Conservation (phyloP, 257 asterid genomes). For the Solanum sitiens region DNA sequence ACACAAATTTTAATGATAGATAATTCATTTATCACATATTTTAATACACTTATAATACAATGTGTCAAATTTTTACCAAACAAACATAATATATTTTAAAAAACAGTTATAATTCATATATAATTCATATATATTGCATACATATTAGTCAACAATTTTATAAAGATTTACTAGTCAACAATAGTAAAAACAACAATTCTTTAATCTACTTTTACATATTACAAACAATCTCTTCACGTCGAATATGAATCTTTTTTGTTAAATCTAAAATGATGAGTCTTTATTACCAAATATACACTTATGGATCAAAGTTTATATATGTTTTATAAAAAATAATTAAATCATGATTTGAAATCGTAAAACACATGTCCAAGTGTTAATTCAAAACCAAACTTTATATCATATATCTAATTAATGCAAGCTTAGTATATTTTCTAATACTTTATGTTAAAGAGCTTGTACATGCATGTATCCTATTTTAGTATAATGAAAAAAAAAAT, state of each 20-base stretch:
- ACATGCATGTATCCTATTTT: neutral
- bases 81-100: too few relatives aligned
- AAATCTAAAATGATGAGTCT: neutral
- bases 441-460: neutral
- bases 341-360: neutral
- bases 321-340: neutral
- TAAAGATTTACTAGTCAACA: neutral
- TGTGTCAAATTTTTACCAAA: too few relatives aligned
- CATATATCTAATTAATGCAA: neutral
- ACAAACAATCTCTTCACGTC: neutral
- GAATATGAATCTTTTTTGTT: neutral
- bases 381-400: neutral
- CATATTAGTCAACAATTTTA: too few relatives aligned
- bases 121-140: too few relatives aligned
- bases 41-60: too few relatives aligned
- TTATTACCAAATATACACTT: neutral
- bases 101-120: too few relatives aligned
- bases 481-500: neutral
- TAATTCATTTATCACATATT: too few relatives aligned
- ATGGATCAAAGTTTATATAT: neutral
- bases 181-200: neutral
- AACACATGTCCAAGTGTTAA: neutral
- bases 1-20: too few relatives aligned
- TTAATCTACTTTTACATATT: neutral
- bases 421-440: neutral